phyloP scores from a whole-genome alignment of 345 rosid species.

The Leavenworthia alabamica region DNA sequence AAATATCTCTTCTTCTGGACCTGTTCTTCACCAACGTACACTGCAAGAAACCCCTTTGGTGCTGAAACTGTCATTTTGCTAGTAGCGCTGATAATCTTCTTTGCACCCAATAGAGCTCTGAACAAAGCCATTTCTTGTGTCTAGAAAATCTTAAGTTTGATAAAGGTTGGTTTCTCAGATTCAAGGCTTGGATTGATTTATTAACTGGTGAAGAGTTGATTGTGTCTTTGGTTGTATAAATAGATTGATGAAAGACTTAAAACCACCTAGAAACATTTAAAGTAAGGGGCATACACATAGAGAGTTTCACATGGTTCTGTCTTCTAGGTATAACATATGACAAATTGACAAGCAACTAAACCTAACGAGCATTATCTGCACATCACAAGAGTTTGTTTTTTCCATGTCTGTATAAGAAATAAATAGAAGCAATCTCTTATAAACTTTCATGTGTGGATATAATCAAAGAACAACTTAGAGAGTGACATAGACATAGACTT shows the following conservation, averaged over 20 bases:
- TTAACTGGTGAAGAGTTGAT: constrained; percentile 4
- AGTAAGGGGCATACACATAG: neutral
- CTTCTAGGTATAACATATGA: neutral
- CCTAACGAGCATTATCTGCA: neutral
- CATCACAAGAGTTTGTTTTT: no score
- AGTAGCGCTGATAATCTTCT: constrained; percentile 13
- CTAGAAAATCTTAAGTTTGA: neutral
- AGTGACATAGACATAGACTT: neutral
- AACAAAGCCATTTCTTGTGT: constrained; percentile 8
- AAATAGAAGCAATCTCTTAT: neutral
- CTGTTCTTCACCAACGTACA: constrained; percentile 40
- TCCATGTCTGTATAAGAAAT: neutral
- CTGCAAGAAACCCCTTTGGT: constrained; percentile 40
- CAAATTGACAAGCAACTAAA: neutral
- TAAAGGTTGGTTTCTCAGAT: neutral
- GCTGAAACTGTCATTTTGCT: neutral
- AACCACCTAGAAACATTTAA: neutral
- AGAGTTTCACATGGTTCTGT: constrained; percentile 19
- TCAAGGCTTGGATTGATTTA: neutral
- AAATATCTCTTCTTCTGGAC: constrained; percentile 33
- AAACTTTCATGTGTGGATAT: neutral
- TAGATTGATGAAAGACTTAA: neutral
- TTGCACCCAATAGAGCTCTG: constrained; percentile 5
- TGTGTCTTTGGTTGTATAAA: constrained; percentile 5
- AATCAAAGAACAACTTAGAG: neutral